Percentiles rank a stretch among this genome's conserved stretches.
Evolutionary conservation across 2,329 filamentous ascomycete genomes (phyloP).

Genomic region (Pyrenophora tritici-repentis): DNA sequence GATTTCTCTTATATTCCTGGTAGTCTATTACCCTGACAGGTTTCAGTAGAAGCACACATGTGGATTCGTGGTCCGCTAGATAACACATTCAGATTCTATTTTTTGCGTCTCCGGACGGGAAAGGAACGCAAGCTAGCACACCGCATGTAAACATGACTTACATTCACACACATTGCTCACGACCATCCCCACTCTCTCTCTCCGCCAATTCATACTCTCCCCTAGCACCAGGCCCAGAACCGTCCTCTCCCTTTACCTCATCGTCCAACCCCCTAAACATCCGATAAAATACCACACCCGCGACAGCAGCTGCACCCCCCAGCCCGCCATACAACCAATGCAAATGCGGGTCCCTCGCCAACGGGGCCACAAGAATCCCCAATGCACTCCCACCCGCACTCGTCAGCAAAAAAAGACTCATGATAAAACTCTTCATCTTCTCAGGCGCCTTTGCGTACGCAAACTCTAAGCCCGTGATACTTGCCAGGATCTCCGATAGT

Average conservation of each 20-base stretch:
- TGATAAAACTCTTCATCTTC: conserved; percentile 56
- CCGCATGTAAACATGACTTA: too few species aligned
- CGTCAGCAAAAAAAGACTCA: conserved; percentile 65
- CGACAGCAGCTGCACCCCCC: conserved; percentile 54
- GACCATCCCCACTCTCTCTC: background rate
- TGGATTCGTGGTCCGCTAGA: too few species aligned
- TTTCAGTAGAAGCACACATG: too few species aligned
- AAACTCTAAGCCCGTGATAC: conserved; percentile 55
- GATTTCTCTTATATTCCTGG: too few species aligned
- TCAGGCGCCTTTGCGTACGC: conserved; percentile 55
- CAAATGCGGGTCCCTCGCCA: conserved; percentile 66
- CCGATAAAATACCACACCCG: conserved; percentile 60
- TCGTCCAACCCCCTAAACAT: conserved; percentile 45
- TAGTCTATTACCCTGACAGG: too few species aligned
- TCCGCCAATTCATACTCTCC: conserved; percentile 24
- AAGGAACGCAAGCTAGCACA: too few species aligned
- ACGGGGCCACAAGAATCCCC: conserved; percentile 64
- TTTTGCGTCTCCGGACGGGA: too few species aligned
- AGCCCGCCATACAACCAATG: conserved; percentile 69
- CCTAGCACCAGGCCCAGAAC: conserved; percentile 10
- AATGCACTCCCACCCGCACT: conserved; percentile 64
- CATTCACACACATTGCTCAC: too few species aligned
- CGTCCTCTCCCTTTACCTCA: background rate
- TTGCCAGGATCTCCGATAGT: conserved; percentile 53
- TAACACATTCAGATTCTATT: too few species aligned